A percentile compares a stretch with the other conserved stretches of the same genome.
Conservation (phyloP, 1,284 basidiomycete genomes). For the Violaceomyces palustris region DNA sequence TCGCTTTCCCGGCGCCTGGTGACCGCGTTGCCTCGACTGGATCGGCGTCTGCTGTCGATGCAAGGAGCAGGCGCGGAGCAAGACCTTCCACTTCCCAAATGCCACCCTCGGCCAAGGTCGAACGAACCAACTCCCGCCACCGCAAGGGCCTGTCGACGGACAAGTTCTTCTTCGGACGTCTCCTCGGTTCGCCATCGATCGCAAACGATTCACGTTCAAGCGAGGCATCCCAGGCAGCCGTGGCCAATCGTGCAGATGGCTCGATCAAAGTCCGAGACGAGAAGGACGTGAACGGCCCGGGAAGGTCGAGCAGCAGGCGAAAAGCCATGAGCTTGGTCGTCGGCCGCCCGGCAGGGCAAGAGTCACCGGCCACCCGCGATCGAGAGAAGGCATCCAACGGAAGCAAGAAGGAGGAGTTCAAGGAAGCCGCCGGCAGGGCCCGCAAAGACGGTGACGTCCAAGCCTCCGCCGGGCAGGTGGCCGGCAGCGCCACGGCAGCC, state of each 20-base stretch:
- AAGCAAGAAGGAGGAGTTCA: too few relatives aligned
- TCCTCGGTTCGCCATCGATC: slow-evolving; percentile 16
- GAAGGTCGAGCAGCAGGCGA: slow-evolving; percentile 26
- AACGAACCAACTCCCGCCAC: slow-evolving; percentile 15
- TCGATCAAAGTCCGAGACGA: too few relatives aligned
- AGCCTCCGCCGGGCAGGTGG: too few relatives aligned
- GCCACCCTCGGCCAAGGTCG: not conserved
- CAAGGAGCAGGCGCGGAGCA: not conserved
- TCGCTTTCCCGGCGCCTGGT: slow-evolving; percentile 15
- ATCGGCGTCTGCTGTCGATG: not conserved
- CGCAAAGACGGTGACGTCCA: too few relatives aligned
- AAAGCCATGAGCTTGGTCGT: slow-evolving; percentile 47
- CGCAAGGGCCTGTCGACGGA: slow-evolving; percentile 48
- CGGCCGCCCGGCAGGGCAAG: slow-evolving; percentile 12
- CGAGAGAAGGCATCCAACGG: slow-evolving; percentile 7
- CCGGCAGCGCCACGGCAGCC: too few relatives aligned
- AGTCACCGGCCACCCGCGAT: slow-evolving; percentile 18
- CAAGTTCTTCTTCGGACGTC: slow-evolving; percentile 40
- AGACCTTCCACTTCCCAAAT: not conserved
- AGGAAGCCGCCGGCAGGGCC: too few relatives aligned
- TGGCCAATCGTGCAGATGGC: too few relatives aligned
- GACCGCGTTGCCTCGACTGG: slow-evolving; percentile 7
- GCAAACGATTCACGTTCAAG: too few relatives aligned
- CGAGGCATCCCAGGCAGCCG: too few relatives aligned
- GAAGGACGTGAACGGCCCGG: too few relatives aligned